Conservation (phyloP, 163 green algal species). For the Smithsoniella earleae region DNA sequence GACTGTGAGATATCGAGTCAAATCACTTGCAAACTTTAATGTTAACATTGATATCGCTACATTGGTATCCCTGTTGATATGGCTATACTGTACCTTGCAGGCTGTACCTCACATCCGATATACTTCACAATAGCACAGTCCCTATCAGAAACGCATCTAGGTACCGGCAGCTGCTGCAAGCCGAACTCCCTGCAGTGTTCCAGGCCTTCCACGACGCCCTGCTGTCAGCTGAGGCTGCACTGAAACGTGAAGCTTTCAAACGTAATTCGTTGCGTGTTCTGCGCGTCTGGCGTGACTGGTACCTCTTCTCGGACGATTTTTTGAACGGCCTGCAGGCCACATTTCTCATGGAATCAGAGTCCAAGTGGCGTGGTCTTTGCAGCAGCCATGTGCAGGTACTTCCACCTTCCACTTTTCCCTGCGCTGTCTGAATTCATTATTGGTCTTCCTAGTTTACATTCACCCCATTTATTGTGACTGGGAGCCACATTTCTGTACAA, state of each 20-base stretch:
- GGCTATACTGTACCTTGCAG: constrained; percentile 37
- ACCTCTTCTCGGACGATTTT: constrained; percentile 85
- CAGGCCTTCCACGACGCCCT: constrained; percentile 56
- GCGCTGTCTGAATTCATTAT: too few relatives aligned
- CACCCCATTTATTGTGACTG: too few relatives aligned
- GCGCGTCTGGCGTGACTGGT: constrained; percentile 80
- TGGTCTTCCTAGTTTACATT: too few relatives aligned
- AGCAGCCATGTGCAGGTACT: not conserved
- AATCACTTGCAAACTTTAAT: too few relatives aligned
- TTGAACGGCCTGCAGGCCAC: constrained; percentile 73
- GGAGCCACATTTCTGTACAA: too few relatives aligned
- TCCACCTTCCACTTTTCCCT: too few relatives aligned
- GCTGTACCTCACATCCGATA: constrained; percentile 84
- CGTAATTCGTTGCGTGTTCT: constrained; percentile 57
- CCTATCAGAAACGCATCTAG: constrained; percentile 76
- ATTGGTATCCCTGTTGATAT: not conserved
- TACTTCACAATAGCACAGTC: constrained; percentile 85
- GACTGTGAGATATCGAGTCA: too few relatives aligned
- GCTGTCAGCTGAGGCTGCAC: not conserved
- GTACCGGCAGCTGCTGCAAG: constrained; percentile 61
- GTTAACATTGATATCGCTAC: too few relatives aligned
- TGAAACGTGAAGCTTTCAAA: constrained; percentile 18
- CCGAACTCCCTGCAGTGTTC: constrained; percentile 76
- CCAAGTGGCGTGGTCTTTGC: constrained; percentile 23
- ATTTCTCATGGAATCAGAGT: constrained; percentile 12